A percentile compares a stretch with the other conserved stretches of the same genome.
phyloP scores from a whole-genome alignment of 108 stramenopile species.

The Pseudonitzschia multiseries region DNA sequence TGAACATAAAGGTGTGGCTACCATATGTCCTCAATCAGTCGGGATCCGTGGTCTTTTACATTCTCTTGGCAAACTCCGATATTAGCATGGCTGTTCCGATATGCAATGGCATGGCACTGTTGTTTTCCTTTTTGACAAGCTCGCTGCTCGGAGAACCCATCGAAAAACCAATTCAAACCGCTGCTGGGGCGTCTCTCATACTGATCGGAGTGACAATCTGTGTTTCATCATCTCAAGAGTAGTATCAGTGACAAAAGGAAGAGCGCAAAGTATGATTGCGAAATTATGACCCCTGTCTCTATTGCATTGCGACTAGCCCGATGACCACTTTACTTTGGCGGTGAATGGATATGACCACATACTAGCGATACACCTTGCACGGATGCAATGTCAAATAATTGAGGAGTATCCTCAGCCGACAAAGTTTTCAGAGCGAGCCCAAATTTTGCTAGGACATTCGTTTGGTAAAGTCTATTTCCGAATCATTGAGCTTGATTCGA shows the following conservation, averaged over 20 bases:
- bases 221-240: constrained; percentile 51
- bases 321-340: no score
- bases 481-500: no score
- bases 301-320: background rate
- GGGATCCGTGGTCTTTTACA: constrained; percentile 78
- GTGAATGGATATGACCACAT: no score
- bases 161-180: constrained; percentile 55
- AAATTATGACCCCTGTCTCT: no score
- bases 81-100: constrained; percentile 72
- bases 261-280: background rate
- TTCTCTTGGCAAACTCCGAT: constrained; percentile 67
- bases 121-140: constrained; percentile 73
- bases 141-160: constrained; percentile 65
- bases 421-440: no score
- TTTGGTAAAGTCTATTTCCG: no score
- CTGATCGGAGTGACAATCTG: constrained; percentile 69
- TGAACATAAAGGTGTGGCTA: constrained; percentile 60
- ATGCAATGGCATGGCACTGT: constrained; percentile 79
- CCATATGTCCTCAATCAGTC: constrained; percentile 79
- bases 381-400: no score
- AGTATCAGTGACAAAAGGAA: background rate
- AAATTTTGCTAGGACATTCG: no score
- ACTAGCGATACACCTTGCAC: no score
- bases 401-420: no score
- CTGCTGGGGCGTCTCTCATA: constrained; percentile 57